Base-by-base conservation (phyloP, 306 rosid species). In the Hippophae rhamnoides region DNA sequence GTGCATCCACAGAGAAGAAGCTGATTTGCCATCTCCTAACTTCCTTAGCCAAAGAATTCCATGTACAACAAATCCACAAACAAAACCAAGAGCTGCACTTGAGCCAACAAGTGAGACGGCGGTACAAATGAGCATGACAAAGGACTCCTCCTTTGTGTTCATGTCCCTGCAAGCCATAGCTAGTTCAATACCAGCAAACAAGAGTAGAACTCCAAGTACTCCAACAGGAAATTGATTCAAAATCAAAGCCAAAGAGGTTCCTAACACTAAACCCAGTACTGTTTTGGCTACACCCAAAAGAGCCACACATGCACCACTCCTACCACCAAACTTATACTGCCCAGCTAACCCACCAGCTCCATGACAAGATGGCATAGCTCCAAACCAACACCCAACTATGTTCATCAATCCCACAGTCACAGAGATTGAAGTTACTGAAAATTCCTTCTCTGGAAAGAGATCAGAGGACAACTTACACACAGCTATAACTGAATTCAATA, bases 261-360 rank as follows among this genome's bases (percentile, higher is more conserved):
- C 90, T 9, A 86, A 58, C 1, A 63, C 82, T 70, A 83, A 81
- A 9, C 95, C 89, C 31, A 83, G 58, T 1, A 76, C 60, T 76
- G 81, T 64, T 47, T 86, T 86, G 2, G 79, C 82, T 2, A 58
- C 70, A 26, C 87, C 87, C 60, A 86, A 80, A n/a, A 83, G 49
- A 3, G 89, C 89, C 61, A 86, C 89, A 58, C 95, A 83, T 41
- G 74, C 89, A 1, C 95, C 95, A 76, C 89, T 83, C 69, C 89
- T 76, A 1, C 95, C 95, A 40, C 95, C 89, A 63, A 83, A 86
- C 44, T 83, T 83, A 61, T 83, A 86, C 54, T 86, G 89, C 45
- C 89, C 87, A 0, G 89, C 87, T 13, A 86, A 13, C 41, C 95
- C 89, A 4, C 95, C 95, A 0, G 90, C 89, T 0, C 95, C 85